A percentile compares a stretch with the other conserved stretches of the same genome.
Conservation (phyloP, 2,329 filamentous ascomycete genomes). For the Bretziella fagacearum region DNA sequence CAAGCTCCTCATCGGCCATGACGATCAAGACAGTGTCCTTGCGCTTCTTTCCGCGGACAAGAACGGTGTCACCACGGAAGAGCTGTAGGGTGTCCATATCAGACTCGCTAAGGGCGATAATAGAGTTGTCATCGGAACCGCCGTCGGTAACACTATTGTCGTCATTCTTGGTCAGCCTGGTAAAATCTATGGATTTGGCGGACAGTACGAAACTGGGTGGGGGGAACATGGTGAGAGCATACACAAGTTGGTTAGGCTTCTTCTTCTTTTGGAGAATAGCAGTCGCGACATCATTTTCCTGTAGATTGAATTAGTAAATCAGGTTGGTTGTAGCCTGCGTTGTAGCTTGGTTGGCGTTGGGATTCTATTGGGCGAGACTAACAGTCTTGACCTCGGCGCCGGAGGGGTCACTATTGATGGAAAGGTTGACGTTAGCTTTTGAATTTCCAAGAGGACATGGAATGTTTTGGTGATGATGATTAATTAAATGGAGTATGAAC, state of each 20-base stretch:
- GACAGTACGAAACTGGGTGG: not conserved
- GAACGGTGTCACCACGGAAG: slow-evolving; percentile 94
- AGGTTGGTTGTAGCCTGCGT: slow-evolving; percentile 5
- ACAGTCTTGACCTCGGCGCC: slow-evolving; percentile 76
- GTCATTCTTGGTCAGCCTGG: not conserved
- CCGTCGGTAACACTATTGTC: slow-evolving; percentile 77
- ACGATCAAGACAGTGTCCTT: slow-evolving; percentile 98
- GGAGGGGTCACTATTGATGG: slow-evolving; percentile 55
- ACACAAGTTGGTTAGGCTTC: slow-evolving; percentile 99
- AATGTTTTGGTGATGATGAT: slow-evolving; percentile 2
- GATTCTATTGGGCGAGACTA: slow-evolving; percentile 21
- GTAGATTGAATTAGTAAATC: slow-evolving; percentile 23
- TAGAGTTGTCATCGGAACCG: slow-evolving; percentile 98
- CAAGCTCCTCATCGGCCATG: slow-evolving; percentile 89
- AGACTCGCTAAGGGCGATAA: slow-evolving; percentile 94
- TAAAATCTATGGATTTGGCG: not conserved
- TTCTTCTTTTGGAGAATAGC: slow-evolving; percentile 99
- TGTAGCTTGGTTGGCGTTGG: slow-evolving; percentile 1
- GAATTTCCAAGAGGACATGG: not conserved
- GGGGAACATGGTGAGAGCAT: slow-evolving; percentile 24
- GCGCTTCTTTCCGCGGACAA: slow-evolving; percentile 98
- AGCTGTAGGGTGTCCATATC: slow-evolving; percentile 98
- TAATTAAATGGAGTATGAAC: slow-evolving; percentile 20
- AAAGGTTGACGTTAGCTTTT: slow-evolving; percentile 22
- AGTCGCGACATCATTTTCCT: slow-evolving; percentile 84